Evolutionary conservation across 495 filamentous ascomycete genomes (phyloP).

Genomic region (Podospora didyma): DNA sequence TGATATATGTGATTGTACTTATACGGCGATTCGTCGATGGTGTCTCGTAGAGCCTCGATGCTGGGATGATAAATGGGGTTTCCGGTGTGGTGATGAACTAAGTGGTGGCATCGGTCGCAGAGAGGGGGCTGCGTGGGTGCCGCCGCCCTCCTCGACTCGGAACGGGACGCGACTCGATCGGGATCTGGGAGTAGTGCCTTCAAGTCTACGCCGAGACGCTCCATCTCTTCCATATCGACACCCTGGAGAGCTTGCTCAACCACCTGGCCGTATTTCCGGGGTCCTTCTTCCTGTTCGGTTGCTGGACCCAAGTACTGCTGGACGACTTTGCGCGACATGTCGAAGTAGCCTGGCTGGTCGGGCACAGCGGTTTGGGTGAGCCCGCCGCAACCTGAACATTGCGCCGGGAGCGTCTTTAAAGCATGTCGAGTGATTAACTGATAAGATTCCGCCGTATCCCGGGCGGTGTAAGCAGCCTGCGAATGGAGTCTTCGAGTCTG

Average conservation of each 20-base stretch:
- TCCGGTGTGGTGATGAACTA: slow-evolving; percentile 70
- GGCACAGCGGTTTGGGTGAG: slow-evolving; percentile 66
- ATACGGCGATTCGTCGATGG: slow-evolving; percentile 80
- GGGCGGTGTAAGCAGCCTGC: slow-evolving; percentile 24
- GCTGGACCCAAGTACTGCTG: slow-evolving; percentile 39
- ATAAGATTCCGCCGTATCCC: background rate
- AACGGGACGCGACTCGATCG: slow-evolving; percentile 2
- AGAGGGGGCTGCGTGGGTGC: slow-evolving; percentile 39
- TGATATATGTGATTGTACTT: slow-evolving; percentile 92
- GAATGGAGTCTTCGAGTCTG: slow-evolving; percentile 7
- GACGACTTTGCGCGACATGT: slow-evolving; percentile 49
- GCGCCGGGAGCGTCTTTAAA: slow-evolving; percentile 44
- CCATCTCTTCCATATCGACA: slow-evolving; percentile 39
- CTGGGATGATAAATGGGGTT: slow-evolving; percentile 71
- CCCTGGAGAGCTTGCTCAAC: slow-evolving; percentile 35
- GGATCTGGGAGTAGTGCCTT: slow-evolving; percentile 23
- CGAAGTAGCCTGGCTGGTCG: slow-evolving; percentile 75
- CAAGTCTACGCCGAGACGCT: slow-evolving; percentile 38
- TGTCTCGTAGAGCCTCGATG: slow-evolving; percentile 70
- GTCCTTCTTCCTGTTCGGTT: slow-evolving; percentile 15
- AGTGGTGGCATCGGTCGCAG: slow-evolving; percentile 82
- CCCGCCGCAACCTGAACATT: slow-evolving; percentile 89
- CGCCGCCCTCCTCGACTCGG: slow-evolving; percentile 2
- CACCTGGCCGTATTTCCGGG: slow-evolving; percentile 29
- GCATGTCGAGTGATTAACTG: background rate